These are phyloP conservation scores for Globisporangium takayamanum DNA, from an alignment of 352 stramenopile genomes.

Conservation along the genomic window DNA sequence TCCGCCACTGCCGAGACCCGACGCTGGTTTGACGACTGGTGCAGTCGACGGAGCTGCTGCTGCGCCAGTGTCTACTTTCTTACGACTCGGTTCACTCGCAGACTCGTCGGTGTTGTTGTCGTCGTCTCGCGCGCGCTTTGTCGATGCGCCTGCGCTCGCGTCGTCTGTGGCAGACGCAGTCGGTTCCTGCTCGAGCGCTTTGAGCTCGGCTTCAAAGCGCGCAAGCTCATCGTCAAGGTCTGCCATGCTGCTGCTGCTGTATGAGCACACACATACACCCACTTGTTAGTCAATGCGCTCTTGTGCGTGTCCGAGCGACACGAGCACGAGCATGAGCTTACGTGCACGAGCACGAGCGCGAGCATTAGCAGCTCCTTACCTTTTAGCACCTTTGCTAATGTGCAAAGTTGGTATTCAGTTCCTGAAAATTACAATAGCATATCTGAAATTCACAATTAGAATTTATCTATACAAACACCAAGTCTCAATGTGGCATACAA, in stretches of 20 bases:
- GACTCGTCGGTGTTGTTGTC: conserved; percentile 4
- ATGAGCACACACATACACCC: background rate
- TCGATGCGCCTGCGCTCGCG: conserved; percentile 1
- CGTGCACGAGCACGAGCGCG: too few relatives aligned
- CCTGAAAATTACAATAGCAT: background rate
- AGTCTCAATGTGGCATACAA: too few relatives aligned
- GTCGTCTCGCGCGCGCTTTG: conserved; percentile 28
- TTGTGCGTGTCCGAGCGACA: background rate
- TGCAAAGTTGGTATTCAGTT: background rate
- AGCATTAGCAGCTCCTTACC: too few relatives aligned
- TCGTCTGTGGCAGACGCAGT: conserved; percentile 1
- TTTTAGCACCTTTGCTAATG: too few relatives aligned
- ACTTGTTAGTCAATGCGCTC: background rate
- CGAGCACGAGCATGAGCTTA: too few relatives aligned
- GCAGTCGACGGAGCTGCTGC: background rate
- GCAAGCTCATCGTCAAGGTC: conserved; percentile 78
- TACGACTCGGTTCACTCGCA: conserved; percentile 12
- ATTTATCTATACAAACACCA: too few relatives aligned
- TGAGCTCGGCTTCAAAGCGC: conserved; percentile 77
- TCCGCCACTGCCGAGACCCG: conserved; percentile 3
- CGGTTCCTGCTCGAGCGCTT: conserved; percentile 52
- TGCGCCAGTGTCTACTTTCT: conserved; percentile 21
- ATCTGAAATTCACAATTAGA: background rate
- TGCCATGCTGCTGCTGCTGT: conserved; percentile 26
- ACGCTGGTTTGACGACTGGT: conserved; percentile 8